Evolutionary conservation across 352 stramenopile genomes (phyloP).

Genomic region (Pythium diclinum): DNA sequence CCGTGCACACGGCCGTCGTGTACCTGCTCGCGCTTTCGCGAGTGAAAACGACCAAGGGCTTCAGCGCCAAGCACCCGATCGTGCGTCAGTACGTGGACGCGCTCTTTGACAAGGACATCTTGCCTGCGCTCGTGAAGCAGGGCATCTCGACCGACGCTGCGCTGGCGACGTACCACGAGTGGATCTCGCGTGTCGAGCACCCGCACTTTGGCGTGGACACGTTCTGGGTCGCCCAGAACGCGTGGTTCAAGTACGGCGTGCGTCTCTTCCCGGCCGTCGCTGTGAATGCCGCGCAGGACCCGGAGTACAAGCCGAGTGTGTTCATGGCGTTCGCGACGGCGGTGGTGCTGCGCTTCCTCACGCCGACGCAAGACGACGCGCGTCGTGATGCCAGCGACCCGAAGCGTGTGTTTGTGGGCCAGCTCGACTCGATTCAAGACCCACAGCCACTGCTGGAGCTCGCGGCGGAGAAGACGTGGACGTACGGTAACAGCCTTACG

Average conservation of each 20-base stretch:
- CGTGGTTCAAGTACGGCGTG: constrained; percentile 46
- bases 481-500: constrained; percentile 40
- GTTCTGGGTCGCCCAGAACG: constrained; percentile 93
- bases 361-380: constrained; percentile 33
- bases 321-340: constrained; percentile 56
- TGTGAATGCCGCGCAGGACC: constrained; percentile 21
- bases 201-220: constrained; percentile 88
- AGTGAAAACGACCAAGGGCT: constrained; percentile 32
- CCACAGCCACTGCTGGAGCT: constrained; percentile 28
- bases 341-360: constrained; percentile 47
- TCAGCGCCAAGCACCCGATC: constrained; percentile 26
- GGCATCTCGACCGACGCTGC: constrained; percentile 33
- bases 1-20: constrained; percentile 89
- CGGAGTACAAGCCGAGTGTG: constrained; percentile 31
- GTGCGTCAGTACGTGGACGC: constrained; percentile 76
- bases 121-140: constrained; percentile 38
- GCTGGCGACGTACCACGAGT: constrained; percentile 70
- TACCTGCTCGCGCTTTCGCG: constrained; percentile 66
- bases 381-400: constrained; percentile 15
- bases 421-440: constrained; percentile 46
- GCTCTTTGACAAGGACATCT: constrained; percentile 82
- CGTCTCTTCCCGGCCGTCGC: constrained; percentile 40
- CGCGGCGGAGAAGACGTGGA: constrained; percentile 38
- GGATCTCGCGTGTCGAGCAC: constrained; percentile 83
- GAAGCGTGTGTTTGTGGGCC: constrained; percentile 35